Base-by-base conservation (phyloP, 2,329 filamentous ascomycete species). In the Clonostachys sp. region DNA sequence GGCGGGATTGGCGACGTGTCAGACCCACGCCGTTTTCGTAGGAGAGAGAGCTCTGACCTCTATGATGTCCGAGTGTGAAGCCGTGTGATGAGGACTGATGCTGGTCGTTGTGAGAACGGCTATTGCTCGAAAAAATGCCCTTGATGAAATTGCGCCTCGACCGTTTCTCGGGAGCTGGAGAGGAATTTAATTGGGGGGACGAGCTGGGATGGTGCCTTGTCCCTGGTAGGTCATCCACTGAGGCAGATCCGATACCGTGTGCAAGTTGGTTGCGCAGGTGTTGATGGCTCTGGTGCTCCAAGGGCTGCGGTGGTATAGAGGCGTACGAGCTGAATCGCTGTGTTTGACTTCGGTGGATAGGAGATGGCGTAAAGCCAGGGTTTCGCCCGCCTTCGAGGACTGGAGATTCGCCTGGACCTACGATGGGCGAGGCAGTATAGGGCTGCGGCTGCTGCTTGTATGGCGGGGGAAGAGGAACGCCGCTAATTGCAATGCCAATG, bases 1-100 rank as follows among this genome's bases (percentile, higher is more conserved):
- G 72, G 67, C 80, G 83, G 41, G 81, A 84, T 34, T 75, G 71
- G 54, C 77, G 71, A 53, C 79, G 79, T 53, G 64, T 70, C 43
- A 82, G 63, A 45, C 72, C 72, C 43, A 64, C 54, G 50, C 67
- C 69, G 57, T 74, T 77, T 58, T 77, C 74, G 70, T 78, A 75
- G 46, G 67, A 60, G 51, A 48, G 67, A 61, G 45, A 57, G 57
- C 24, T 51, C 45, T 6, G 49, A 53, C 47, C 50, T 56, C 52
- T 61, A 57, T 47, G 54, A 30, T 30, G 24, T 30, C 24, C 24
- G 24, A 30, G 24, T 30, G 24, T 30, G 24, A 30, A 30, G 24
- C 24, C 24, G 24, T 30, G 24, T 30, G 24, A 30, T 30, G 24
- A 30, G 24, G 24, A 30, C 24, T 60, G 56, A 45, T 58, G 61